Base-by-base conservation (phyloP, 2,329 filamentous ascomycete genomes). In the Gnomoniopsis smithogilvyi region DNA sequence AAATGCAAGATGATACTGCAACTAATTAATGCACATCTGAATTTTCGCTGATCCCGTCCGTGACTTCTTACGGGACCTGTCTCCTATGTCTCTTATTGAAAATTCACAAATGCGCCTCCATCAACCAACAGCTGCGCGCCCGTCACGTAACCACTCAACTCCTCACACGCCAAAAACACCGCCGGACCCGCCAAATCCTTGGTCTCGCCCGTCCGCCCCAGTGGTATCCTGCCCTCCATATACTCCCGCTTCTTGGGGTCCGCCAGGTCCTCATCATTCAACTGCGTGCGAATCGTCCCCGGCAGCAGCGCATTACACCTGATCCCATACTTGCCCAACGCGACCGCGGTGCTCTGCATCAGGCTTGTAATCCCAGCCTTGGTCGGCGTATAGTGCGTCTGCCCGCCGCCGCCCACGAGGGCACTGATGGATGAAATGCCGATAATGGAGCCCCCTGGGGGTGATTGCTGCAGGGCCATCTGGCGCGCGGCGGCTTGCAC, bases 361-460 rank as follows among this genome's bases (percentile, higher is more conserved):
- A 96, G 78, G 50, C 85, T 90, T 41, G 91, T 70, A 2, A 96
- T 82, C 2, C 91, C 92, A 0, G 92, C 91, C 73, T 96, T 96
- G 17, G 92, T 96, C 11, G 92, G 90, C 17, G 92, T 96, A 74
- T 96, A 96, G 70, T 96, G 92, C 26, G 85, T 87, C 76, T 96
- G 92, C 50, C 81, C 78, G 0, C 87, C 90, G 47, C 91, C 92
- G 41, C 92, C 92, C 0, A 92, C 89, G 14, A 92, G 81, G 0
- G 89, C 90, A 19, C 82, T 86, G 68, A 92, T 91, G 64, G 85
- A 89, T 8, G 84, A 88, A 43, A 93, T 80, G 56, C 84, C 89
- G 64, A 92, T 94, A 67, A 96, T 95, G 67, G 85, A 88, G 36
- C 92, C 92, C 17, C 92, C 91, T 0, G 83, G 73, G 0, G 87